These are phyloP conservation scores for Peribolospora kevripleyi DNA, from an alignment of 768 basidiomycete genomes.

Conservation along the genomic window DNA sequence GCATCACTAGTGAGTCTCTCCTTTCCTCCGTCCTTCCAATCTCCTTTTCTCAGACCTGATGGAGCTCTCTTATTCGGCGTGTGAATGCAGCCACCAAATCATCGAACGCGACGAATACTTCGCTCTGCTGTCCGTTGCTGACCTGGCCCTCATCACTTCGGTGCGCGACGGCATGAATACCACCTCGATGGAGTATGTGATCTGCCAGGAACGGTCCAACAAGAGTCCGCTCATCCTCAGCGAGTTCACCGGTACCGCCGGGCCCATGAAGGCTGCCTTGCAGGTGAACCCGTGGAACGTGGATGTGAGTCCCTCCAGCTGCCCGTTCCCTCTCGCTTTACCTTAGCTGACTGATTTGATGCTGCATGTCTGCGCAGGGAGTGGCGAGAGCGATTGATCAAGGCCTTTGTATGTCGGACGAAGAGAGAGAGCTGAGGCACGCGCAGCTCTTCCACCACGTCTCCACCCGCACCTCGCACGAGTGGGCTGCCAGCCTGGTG, in stretches of 20 bases:
- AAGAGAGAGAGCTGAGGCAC: conserved; percentile 54
- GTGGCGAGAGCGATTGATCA: conserved; percentile 67
- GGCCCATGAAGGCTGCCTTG: conserved; percentile 67
- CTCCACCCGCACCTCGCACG: conserved; percentile 76
- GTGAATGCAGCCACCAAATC: conserved; percentile 52
- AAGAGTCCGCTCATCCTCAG: conserved; percentile 64
- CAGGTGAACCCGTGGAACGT: conserved; percentile 94
- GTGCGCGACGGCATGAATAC: conserved; percentile 98
- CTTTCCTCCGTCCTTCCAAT: neutral
- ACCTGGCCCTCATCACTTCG: conserved; percentile 82
- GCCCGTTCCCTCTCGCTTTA: neutral
- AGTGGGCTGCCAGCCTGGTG: conserved; percentile 73
- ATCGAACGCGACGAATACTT: conserved; percentile 75
- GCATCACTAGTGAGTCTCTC: conserved; percentile 70
- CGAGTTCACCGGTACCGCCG: conserved; percentile 94
- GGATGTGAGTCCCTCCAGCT: conserved; percentile 26
- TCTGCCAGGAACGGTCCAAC: conserved; percentile 67
- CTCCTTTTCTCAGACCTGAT: neutral
- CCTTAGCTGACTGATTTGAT: neutral
- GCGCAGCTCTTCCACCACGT: conserved; percentile 50
- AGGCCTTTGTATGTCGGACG: conserved; percentile 54
- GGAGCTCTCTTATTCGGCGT: neutral
- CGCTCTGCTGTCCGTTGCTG: conserved; percentile 73
- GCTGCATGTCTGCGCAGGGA: conserved; percentile 24
- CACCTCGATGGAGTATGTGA: conserved; percentile 75